These are phyloP conservation scores for Tetracladium setigerum DNA, from an alignment of 495 filamentous ascomycete species.

Conservation along the genomic window DNA sequence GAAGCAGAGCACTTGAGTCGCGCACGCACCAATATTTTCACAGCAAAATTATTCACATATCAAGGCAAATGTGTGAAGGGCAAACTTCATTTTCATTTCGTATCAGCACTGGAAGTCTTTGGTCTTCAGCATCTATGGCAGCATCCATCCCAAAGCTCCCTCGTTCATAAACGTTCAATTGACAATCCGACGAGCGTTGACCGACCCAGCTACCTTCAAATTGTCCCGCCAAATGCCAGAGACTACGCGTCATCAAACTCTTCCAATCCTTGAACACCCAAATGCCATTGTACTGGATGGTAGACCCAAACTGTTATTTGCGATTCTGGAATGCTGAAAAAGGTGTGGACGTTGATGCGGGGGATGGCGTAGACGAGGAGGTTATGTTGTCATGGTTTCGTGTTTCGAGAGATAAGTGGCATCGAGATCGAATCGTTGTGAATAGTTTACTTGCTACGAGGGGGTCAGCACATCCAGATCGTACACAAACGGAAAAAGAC, in stretches of 20 bases:
- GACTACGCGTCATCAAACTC: slow-evolving; percentile 22
- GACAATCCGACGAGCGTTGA: slow-evolving; percentile 21
- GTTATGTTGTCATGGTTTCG: slow-evolving; percentile 26
- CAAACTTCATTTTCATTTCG: slow-evolving; percentile 17
- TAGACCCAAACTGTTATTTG: slow-evolving; percentile 17
- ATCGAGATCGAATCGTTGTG: slow-evolving; percentile 52
- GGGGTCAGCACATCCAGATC: slow-evolving; percentile 23
- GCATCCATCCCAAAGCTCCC: slow-evolving; percentile 19
- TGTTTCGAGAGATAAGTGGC: slow-evolving; percentile 29
- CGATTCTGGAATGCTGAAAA: slow-evolving; percentile 21
- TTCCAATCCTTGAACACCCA: slow-evolving; percentile 23
- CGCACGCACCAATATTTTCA: no score
- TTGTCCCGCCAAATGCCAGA: slow-evolving; percentile 21
- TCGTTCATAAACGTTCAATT: slow-evolving; percentile 19
- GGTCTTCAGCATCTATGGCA: slow-evolving; percentile 24
- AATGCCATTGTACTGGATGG: slow-evolving; percentile 16
- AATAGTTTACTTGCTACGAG: slow-evolving; percentile 65
- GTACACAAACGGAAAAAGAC: not conserved
- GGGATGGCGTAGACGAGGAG: slow-evolving; percentile 24
- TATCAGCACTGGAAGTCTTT: slow-evolving; percentile 17
- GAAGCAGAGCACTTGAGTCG: no score
- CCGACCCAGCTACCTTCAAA: slow-evolving; percentile 21
- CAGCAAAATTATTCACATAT: slow-evolving; percentile 1
- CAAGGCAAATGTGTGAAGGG: slow-evolving; percentile 2
- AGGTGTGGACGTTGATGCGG: slow-evolving; percentile 25